Base-by-base conservation (phyloP, 345 rosid genomes). In the Crucihimalaya himalaica region DNA sequence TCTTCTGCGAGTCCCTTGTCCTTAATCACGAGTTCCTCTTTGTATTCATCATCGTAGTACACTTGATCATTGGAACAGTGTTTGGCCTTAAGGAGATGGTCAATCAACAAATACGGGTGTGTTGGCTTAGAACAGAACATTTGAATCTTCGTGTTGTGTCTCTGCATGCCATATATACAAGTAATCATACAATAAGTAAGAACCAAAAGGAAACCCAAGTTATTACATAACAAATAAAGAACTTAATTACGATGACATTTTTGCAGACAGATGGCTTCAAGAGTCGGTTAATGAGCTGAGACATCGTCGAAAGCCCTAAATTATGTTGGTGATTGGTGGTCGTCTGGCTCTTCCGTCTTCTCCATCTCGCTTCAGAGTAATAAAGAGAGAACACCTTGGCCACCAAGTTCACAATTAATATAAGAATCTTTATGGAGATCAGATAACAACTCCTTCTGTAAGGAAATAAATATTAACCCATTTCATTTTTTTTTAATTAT, bases 191-290 rank as follows among this genome's bases (percentile, higher is more conserved):
- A 19, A 47, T 19, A 48, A 51, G 56, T 23, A 51, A 51, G 16
- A 51, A 12, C 31, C 31, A 13, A 23, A 51, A 51, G 13, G 16
- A 23, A 12, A 23, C 31, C 14, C 56, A 23, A 51, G 56, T 5
- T 23, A 51, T 11, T 23, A 2, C 56, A 51, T 23, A 51, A 23
- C 13, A 48, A 3, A 48, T 9, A 48, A 48, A 13, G 3, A 50
- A 50, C 55, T 50, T 50, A 50, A n/a, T n/a, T n/a, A n/a, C 55
- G n/a, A 50, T 21, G 55, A 50, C 55, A 50, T 50, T 21, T 50
- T 50, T 50, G 55, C 29, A 50, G 55, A 50, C n/a, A 12, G 55
- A 50, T 21, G 55, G n/a, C 29, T 50, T 50, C 29, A 50, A 21
- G n/a, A 50, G 29, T 50, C 55, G 55, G 54, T 11, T 50, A 5